Evolutionary conservation across 768 basidiomycete genomes (phyloP).

Genomic region (Tephrocybe sp.): DNA sequence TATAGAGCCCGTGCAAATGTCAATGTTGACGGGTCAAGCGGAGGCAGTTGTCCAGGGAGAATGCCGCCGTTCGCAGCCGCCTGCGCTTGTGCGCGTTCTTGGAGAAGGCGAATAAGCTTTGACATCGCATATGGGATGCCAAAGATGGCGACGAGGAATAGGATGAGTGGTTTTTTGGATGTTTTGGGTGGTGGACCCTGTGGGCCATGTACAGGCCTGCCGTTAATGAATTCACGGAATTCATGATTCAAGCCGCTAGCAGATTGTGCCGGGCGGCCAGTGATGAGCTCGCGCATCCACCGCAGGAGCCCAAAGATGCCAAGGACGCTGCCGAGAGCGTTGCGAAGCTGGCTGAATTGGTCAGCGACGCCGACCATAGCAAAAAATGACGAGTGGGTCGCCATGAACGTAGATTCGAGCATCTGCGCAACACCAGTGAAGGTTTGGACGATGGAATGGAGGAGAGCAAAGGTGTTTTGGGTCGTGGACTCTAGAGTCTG

Average conservation of each 20-base stretch:
- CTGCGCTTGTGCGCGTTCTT: constrained; percentile 58
- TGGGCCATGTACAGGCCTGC: constrained; percentile 56
- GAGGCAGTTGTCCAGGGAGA: constrained; percentile 47
- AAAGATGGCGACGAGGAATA: constrained; percentile 92
- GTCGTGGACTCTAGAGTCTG: constrained; percentile 90
- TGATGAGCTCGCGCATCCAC: constrained; percentile 74
- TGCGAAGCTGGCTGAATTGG: constrained; percentile 88
- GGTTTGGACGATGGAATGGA: constrained; percentile 94
- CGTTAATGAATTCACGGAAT: constrained; percentile 76
- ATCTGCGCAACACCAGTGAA: constrained; percentile 95
- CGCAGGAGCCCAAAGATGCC: constrained; percentile 88
- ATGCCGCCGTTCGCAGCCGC: constrained; percentile 36
- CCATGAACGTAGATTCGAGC: constrained; percentile 97
- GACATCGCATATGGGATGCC: constrained; percentile 95
- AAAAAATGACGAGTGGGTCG: constrained; percentile 93
- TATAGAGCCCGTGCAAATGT: constrained; percentile 84
- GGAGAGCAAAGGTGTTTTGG: constrained; percentile 87
- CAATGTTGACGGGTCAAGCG: constrained; percentile 76
- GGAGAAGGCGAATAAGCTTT: constrained; percentile 78
- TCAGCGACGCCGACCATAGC: constrained; percentile 97
- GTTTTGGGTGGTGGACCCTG: constrained; percentile 52
- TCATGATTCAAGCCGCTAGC: constrained; percentile 52
- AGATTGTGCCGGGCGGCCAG: constrained; percentile 31
- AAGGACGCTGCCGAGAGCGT: constrained; percentile 91
- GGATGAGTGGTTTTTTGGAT: constrained; percentile 85